Percentiles rank a stretch among this genome's conserved stretches.
These are phyloP conservation scores for Colletotrichum scovillei DNA, from an alignment of 2,329 filamentous ascomycete species.

Conservation along the genomic window DNA sequence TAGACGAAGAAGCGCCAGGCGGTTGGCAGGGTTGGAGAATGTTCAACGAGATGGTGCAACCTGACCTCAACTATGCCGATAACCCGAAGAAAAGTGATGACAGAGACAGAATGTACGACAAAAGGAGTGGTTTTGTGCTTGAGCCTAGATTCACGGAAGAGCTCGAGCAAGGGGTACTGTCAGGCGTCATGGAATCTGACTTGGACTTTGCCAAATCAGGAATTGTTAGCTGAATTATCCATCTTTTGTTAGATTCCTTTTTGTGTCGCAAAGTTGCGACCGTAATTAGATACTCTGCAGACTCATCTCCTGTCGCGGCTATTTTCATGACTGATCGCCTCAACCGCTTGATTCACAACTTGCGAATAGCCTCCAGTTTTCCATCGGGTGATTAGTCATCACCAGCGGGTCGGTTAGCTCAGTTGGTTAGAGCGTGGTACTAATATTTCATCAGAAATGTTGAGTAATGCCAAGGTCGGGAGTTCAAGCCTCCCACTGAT, in stretches of 20 bases:
- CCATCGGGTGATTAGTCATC: slow-evolving; percentile 1
- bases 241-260: too few species aligned
- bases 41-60: slow-evolving; percentile 43
- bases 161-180: too few species aligned
- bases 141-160: too few species aligned
- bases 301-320: too few species aligned
- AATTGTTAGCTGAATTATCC: background rate
- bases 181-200: slow-evolving; percentile 12
- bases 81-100: too few species aligned
- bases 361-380: fast-evolving
- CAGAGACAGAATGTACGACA: too few species aligned
- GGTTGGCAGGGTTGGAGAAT: slow-evolving; percentile 44
- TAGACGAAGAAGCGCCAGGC: slow-evolving; percentile 42
- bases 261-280: too few species aligned
- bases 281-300: too few species aligned
- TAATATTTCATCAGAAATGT: slow-evolving; percentile 17
- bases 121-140: background rate
- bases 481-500: slow-evolving; percentile 35
- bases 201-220: slow-evolving; percentile 30
- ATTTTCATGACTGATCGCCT: too few species aligned
- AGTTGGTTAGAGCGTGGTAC: slow-evolving; percentile 35
- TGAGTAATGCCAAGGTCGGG: slow-evolving; percentile 32
- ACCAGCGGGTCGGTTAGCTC: slow-evolving; percentile 8
- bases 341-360: too few species aligned
- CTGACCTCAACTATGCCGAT: background rate